Conservation (phyloP, 192 early-diverging fungal species). For the Linnemannia schmuckeri region DNA sequence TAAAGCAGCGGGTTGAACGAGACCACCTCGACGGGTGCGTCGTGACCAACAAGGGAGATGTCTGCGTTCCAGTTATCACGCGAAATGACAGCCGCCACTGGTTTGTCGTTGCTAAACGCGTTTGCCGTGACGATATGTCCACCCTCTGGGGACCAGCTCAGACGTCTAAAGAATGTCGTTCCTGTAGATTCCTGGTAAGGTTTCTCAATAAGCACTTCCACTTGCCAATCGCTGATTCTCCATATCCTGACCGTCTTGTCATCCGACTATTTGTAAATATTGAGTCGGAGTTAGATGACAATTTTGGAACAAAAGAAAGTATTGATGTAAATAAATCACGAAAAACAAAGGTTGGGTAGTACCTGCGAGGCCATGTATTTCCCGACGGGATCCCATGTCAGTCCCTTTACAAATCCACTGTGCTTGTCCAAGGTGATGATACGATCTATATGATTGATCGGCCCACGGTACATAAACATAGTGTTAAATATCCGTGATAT, state of each 20-base stretch:
- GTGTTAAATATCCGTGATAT: not conserved
- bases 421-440: slow-evolving; percentile 78
- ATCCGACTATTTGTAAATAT: slow-evolving; percentile 72
- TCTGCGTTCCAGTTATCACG: slow-evolving; percentile 84
- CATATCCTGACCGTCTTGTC: slow-evolving; percentile 91
- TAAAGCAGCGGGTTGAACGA: slow-evolving; percentile 89
- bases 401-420: slow-evolving; percentile 93
- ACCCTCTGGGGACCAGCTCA: slow-evolving; percentile 98
- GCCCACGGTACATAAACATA: not conserved
- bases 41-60: slow-evolving; percentile 90
- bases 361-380: slow-evolving; percentile 93
- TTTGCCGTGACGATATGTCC: slow-evolving; percentile 91
- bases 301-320: not conserved
- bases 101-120: slow-evolving; percentile 83
- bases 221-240: slow-evolving; percentile 88
- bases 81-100: slow-evolving; percentile 84
- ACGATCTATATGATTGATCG: slow-evolving; percentile 56
- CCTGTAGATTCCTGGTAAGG: slow-evolving; percentile 85
- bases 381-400: slow-evolving; percentile 96
- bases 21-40: slow-evolving; percentile 88
- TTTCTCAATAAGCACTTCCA: slow-evolving; percentile 78
- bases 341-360: slow-evolving; percentile 1
- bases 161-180: slow-evolving; percentile 89
- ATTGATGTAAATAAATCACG: not conserved
- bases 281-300: not conserved